These are phyloP conservation scores for Tetrahymena thermophila DNA, from an alignment of 73 alveolate genomes.

Conservation along the genomic window DNA sequence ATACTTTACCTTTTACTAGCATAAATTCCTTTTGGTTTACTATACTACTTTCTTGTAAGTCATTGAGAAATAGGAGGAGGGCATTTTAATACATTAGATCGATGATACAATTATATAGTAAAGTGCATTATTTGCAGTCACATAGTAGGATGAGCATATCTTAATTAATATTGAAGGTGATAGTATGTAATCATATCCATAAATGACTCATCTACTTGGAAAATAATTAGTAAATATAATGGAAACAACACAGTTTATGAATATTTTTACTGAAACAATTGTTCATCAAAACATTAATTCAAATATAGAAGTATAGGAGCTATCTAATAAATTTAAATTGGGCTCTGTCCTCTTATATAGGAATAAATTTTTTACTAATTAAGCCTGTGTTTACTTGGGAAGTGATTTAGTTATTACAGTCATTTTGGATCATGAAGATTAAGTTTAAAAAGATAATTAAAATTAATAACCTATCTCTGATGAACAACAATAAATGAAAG, in stretches of 20 bases:
- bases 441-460: neutral
- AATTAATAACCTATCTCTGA: neutral
- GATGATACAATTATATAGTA: neutral
- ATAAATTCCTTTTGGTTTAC: neutral
- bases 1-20: neutral
- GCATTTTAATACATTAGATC: neutral
- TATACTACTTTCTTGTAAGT: neutral
- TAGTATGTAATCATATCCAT: neutral
- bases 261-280: neutral
- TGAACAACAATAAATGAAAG: neutral
- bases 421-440: too few species aligned
- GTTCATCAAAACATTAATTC: neutral
- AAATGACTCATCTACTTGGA: neutral
- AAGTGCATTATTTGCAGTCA: neutral
- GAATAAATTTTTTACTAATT: neutral
- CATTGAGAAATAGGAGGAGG: neutral
- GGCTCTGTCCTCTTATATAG: neutral
- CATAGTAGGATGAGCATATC: neutral
- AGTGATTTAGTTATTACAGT: neutral
- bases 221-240: neutral
- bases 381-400: neutral
- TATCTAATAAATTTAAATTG: neutral
- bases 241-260: neutral
- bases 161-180: neutral
- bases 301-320: neutral